Base-by-base conservation (phyloP, 139 green algal genomes). In the Ostreobium quekettii region DNA sequence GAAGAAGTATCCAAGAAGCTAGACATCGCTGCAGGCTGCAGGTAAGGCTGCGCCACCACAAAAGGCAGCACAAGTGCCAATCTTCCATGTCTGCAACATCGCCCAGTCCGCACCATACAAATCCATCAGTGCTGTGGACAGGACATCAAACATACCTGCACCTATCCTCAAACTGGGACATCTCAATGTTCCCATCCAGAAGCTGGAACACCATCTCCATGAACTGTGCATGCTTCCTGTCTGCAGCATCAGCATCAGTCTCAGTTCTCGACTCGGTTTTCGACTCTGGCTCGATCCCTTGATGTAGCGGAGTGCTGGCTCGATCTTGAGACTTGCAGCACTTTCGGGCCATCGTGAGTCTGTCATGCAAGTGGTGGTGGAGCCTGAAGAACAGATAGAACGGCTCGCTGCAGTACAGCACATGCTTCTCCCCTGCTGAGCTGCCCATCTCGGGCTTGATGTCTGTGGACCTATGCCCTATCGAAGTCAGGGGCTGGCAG, bases 351-450 rank as follows among this genome's bases (percentile, higher is more conserved):
- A 66, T 26, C 29, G n/a, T 47, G 29, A 66, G 28, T 5, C 85
- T 84, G 48, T 98, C 89, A 63, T 92, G 97, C 35, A 98, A 80
- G 67, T 86, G 80, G 28, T 86, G 75, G 60, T 90, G 82, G n/a
- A 89, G 72, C 48, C 76, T 61, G 67, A 95, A 87, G 66, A 99
- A 90, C n/a, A 96, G 69, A 78, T 95, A 99, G 58, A 97, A 85
- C 60, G 74, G 66, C 62, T 98, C 94, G 64, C 97, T 93, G 66
- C 84, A 88, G 68, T 96, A 98, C 33, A 90, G 75, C 66, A 85
- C 63, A n/a, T n/a, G n/a, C n/a, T n/a, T n/a, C n/a, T n/a, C n/a
- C n/a, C n/a, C n/a, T n/a, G n/a, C n/a, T n/a, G n/a, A n/a, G 11
- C 74, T 72, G 24, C 70, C 71, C n/a, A n/a, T n/a, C n/a, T n/a